phyloP scores from a whole-genome alignment of 495 filamentous ascomycete species.

The Ramalina intermedia region DNA sequence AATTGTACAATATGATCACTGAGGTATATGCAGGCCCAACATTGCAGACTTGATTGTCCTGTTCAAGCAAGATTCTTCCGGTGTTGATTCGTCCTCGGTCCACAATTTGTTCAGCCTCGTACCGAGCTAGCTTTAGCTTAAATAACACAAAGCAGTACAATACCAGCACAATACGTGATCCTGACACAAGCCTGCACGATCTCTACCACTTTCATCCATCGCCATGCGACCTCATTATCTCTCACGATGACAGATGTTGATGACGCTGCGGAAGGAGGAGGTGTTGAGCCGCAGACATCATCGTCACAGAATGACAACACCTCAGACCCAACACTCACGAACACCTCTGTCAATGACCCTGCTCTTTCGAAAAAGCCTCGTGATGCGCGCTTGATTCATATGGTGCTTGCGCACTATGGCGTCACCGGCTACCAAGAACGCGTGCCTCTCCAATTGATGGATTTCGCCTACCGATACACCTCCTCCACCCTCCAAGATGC shows the following conservation, averaged over 20 bases:
- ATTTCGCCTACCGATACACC: slow-evolving; percentile 86
- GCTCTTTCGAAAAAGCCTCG: slow-evolving; percentile 63
- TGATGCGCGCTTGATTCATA: slow-evolving; percentile 81
- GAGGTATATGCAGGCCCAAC: no score
- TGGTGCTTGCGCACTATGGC: slow-evolving; percentile 75
- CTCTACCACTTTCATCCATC: no score
- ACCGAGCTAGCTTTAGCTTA: no score
- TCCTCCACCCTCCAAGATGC: slow-evolving; percentile 35
- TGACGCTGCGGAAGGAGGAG: neutral
- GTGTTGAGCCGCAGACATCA: neutral
- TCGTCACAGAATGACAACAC: neutral
- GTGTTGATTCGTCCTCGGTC: no score
- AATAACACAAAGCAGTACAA: no score
- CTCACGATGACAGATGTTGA: slow-evolving; percentile 2
- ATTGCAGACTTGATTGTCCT: no score
- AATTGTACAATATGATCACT: no score
- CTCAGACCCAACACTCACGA: slow-evolving; percentile 3
- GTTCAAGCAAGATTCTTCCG: no score
- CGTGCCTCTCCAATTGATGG: slow-evolving; percentile 84
- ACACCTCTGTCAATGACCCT: slow-evolving; percentile 25
- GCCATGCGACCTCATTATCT: no score
- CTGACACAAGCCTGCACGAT: no score
- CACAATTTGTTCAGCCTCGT: no score
- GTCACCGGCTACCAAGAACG: slow-evolving; percentile 86
- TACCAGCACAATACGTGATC: no score